Conservation (phyloP, 1,139 yeast species). For the Martiniozyma asiatica region DNA sequence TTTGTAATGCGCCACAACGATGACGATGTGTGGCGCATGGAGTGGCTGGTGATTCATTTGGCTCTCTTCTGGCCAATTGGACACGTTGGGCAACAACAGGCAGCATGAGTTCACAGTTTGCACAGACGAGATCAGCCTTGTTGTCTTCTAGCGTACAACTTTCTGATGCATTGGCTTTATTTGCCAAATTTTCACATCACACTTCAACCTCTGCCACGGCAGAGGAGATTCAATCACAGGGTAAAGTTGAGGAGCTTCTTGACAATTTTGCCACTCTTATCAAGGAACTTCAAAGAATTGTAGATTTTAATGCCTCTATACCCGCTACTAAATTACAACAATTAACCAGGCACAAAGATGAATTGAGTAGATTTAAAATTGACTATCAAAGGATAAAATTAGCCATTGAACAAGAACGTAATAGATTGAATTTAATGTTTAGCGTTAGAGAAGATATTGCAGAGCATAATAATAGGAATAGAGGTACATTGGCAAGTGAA, state of each 20-base stretch:
- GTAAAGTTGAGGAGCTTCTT: constrained; percentile 31
- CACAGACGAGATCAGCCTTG: too few species aligned
- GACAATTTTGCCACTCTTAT: constrained; percentile 30
- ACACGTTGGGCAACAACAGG: too few species aligned
- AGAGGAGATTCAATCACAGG: constrained; percentile 34
- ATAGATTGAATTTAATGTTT: constrained; percentile 58
- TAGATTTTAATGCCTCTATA: constrained; percentile 35
- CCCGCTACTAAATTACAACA: constrained; percentile 74
- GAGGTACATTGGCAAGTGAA: constrained; percentile 9
- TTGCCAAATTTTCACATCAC: constrained; percentile 40
- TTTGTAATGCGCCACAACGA: too few species aligned
- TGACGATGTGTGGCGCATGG: too few species aligned
- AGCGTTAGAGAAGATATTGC: constrained; percentile 72
- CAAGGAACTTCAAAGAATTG: constrained; percentile 28
- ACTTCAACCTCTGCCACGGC: constrained; percentile 34
- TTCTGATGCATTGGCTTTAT: too few species aligned
- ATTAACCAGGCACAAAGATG: constrained; percentile 70
- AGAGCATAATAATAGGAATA: constrained; percentile 27
- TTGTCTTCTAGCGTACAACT: constrained; percentile 41
- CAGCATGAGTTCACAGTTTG: too few species aligned
- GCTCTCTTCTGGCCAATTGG: too few species aligned
- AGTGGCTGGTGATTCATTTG: too few species aligned
- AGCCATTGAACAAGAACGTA: constrained; percentile 61
- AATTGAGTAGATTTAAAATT: constrained; percentile 54
- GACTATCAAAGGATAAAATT: constrained; percentile 47